Evolutionary conservation across 306 rosid species (phyloP).

Genomic region (Cicer judaicum): DNA sequence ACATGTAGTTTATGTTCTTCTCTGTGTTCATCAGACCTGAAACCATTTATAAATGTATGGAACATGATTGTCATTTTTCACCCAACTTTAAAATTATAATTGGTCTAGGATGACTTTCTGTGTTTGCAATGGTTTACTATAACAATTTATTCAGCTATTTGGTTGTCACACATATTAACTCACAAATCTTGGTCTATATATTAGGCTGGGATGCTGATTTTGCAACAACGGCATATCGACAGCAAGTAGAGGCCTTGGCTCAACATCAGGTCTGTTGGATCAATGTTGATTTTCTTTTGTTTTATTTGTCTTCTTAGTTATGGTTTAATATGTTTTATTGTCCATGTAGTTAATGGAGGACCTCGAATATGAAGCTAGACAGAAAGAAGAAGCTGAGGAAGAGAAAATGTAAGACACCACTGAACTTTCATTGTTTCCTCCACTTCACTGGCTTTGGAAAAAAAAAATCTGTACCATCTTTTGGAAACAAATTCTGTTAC

Average conservation of each 20-base stretch:
- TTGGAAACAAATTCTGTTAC: conserved; percentile 5
- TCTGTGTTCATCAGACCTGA: conserved; percentile 1
- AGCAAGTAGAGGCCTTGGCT: conserved; percentile 93
- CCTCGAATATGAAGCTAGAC: conserved; percentile 82
- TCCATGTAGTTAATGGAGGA: conserved; percentile 87
- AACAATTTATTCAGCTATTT: conserved; percentile 23
- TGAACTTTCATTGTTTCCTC: conserved; percentile 29
- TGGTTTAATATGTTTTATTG: conserved; percentile 39
- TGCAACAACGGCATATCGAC: conserved; percentile 97
- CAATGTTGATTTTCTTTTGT: conserved; percentile 28
- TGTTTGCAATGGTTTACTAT: conserved; percentile 22
- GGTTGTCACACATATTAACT: conserved; percentile 31
- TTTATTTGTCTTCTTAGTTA: conserved; percentile 2
- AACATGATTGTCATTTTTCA: not conserved
- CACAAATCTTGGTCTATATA: conserved; percentile 35
- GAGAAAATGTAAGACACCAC: conserved; percentile 67
- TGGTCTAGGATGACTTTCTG: conserved; percentile 5
- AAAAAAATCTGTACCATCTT: not conserved
- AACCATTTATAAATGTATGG: conserved; percentile 3
- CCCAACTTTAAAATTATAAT: conserved; percentile 12
- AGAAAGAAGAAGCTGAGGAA: conserved; percentile 78
- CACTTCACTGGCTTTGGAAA: conserved; percentile 2
- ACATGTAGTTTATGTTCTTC: conserved; percentile 25
- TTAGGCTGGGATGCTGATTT: conserved; percentile 98
- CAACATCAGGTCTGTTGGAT: conserved; percentile 79